Evolutionary conservation across 306 rosid genomes (phyloP), one percentile per base, ranked within the genome.

Genomic region (Argentina anserina): DNA sequence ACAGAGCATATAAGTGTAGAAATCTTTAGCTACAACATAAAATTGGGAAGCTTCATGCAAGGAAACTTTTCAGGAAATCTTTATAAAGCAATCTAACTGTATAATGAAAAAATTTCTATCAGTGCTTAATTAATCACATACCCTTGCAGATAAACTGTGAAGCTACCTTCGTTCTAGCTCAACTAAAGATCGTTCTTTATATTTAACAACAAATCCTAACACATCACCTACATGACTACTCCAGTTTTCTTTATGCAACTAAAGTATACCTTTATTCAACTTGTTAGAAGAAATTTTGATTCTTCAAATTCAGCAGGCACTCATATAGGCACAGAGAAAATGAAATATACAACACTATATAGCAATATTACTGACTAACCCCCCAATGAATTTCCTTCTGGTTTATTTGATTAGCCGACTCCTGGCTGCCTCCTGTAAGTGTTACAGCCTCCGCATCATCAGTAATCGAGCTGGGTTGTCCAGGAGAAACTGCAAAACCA

Each of bases 381-480:
- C 99, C 99, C 97, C 99, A 91, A 17, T 86, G 96, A 70, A 91
- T 83, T 83, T 95, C 97, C 77, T 88, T 95, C 81, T 89, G 87
- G 84, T 95, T 91, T 81, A 86, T 87, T 80, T 63, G 90, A 81
- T 86, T 88, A 64, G 93, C 91, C 67, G 95, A 87, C 65, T 95
- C 97, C 78, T 87, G 99, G 84, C 86, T 90, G 77, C 83, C 85
- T 80, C 97, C 96, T 67, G 76, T 83, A 67, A 95, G 90, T 61
- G 97, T 95, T 60, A 95, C 86, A 46, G 88, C 90, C 74, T 91
- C 97, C 15, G 90, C 83, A 81, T 95, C 99, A 86, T 95, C 99
- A 73, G 89, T 82, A 58, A 95, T 87, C 79, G 86, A 83, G 80
- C 86, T 83, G 71, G 97, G 97, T 78, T 90, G 96, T 72, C 97